These are phyloP conservation scores for Russula foetens DNA, from an alignment of 768 basidiomycete genomes.

Conservation along the genomic window DNA sequence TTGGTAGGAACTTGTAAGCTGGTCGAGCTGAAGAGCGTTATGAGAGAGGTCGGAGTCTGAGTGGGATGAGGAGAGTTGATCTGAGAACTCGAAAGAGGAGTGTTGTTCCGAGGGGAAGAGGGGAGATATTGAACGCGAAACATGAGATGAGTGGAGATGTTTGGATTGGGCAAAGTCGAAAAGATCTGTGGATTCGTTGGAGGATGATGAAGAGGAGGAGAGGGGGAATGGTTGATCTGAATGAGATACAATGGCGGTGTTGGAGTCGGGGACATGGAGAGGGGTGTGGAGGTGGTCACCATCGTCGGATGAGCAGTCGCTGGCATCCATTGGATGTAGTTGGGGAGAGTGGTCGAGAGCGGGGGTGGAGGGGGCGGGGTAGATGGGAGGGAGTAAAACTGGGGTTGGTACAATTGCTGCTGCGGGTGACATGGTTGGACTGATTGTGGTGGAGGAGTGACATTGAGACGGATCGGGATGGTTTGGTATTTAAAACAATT, in stretches of 20 bases:
- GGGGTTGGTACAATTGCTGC: background rate
- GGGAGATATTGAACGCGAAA: conserved; percentile 16
- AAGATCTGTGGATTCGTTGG: conserved; percentile 9
- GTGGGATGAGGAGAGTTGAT: background rate
- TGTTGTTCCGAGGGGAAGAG: conserved; percentile 7
- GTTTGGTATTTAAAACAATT: conserved; percentile 16
- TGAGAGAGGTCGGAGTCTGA: conserved; percentile 1
- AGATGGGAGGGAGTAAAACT: conserved; percentile 11
- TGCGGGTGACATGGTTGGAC: background rate
- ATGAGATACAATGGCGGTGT: conserved; percentile 5
- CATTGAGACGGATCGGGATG: background rate
- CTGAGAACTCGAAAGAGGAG: background rate
- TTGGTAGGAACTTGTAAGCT: background rate
- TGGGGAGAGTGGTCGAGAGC: conserved; percentile 9
- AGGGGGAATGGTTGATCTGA: conserved; percentile 1
- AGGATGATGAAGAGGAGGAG: conserved; percentile 7
- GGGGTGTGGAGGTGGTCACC: conserved; percentile 20
- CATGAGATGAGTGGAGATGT: conserved; percentile 18
- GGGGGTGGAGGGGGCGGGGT: conserved; percentile 7
- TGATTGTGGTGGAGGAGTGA: background rate
- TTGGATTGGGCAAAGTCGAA: conserved; percentile 11
- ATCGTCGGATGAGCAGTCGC: conserved; percentile 19
- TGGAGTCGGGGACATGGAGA: conserved; percentile 13
- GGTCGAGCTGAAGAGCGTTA: conserved; percentile 18
- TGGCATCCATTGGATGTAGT: conserved; percentile 12